A percentile compares a stretch with the other conserved stretches of the same genome.
These are phyloP conservation scores for Lupinus albus DNA, from an alignment of 306 rosid genomes.

Conservation along the genomic window DNA sequence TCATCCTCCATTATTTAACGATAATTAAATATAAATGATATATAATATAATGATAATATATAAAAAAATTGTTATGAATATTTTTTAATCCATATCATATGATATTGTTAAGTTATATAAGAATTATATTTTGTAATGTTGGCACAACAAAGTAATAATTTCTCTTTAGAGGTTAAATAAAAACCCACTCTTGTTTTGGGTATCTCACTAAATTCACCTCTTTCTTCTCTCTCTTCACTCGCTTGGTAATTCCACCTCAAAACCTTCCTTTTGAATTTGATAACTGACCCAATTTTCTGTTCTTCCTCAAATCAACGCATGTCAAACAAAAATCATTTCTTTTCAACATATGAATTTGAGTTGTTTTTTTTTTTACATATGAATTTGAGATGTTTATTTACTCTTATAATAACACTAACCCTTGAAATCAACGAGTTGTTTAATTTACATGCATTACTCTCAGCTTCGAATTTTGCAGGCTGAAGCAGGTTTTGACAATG, in stretches of 20 bases:
- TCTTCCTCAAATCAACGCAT: conserved; percentile 1
- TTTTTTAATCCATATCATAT: no score
- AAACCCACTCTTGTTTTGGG: background rate
- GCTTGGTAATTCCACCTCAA: conserved; percentile 14
- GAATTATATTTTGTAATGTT: no score
- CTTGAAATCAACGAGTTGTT: background rate
- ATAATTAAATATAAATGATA: no score
- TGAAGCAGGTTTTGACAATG: conserved; percentile 43
- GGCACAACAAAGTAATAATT: no score
- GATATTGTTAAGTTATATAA: no score
- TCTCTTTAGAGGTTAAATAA: background rate
- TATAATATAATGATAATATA: no score
- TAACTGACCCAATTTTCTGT: background rate
- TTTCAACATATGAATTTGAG: background rate
- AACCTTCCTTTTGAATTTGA: conserved; percentile 1
- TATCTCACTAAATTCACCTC: background rate
- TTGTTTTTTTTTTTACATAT: no score
- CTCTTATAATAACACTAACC: no score
- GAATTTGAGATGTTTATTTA: no score
- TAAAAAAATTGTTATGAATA: no score
- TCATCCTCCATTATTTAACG: no score
- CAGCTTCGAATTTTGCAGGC: conserved; percentile 40
- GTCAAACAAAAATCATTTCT: background rate
- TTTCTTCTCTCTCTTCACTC: background rate
- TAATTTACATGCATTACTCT: conserved; percentile 4